phyloP scores from a whole-genome alignment of 1,139 yeast species.

The Sugiyamaella xylanicola region DNA sequence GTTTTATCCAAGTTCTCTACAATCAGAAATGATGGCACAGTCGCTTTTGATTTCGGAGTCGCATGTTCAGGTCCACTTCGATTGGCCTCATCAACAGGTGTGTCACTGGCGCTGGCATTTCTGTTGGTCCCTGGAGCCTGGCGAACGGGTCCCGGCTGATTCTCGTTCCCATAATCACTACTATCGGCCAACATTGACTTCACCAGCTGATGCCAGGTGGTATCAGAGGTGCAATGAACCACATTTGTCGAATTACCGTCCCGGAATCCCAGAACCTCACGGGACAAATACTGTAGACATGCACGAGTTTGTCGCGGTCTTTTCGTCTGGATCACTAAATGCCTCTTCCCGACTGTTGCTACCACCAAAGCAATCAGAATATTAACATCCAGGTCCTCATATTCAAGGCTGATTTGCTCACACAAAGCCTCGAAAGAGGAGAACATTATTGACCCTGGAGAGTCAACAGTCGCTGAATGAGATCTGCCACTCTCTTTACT shows the following conservation, averaged over 20 bases:
- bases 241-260: background rate
- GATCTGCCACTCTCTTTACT: background rate
- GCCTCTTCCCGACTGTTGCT: slow-evolving; percentile 33
- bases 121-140: background rate
- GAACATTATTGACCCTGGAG: slow-evolving; percentile 2
- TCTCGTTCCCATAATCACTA: background rate
- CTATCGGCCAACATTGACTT: slow-evolving; percentile 6
- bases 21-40: slow-evolving; percentile 28
- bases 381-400: slow-evolving; percentile 25
- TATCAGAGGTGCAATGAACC: slow-evolving; percentile 18
- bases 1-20: slow-evolving; percentile 36
- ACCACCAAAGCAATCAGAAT: slow-evolving; percentile 29
- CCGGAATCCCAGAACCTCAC: slow-evolving; percentile 25
- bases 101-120: background rate
- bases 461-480: too few relatives aligned
- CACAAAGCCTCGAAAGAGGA: slow-evolving; percentile 22
- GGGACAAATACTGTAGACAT: slow-evolving; percentile 10
- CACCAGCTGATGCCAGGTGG: slow-evolving; percentile 20
- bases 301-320: slow-evolving; percentile 7
- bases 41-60: too few relatives aligned
- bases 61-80: too few relatives aligned
- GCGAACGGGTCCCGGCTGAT: too few relatives aligned
- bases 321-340: slow-evolving; percentile 34
- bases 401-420: slow-evolving; percentile 8
- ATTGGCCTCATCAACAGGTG: too few relatives aligned